These are phyloP conservation scores for Gossypium longicalyx DNA, from an alignment of 345 rosid genomes.

Conservation along the genomic window DNA sequence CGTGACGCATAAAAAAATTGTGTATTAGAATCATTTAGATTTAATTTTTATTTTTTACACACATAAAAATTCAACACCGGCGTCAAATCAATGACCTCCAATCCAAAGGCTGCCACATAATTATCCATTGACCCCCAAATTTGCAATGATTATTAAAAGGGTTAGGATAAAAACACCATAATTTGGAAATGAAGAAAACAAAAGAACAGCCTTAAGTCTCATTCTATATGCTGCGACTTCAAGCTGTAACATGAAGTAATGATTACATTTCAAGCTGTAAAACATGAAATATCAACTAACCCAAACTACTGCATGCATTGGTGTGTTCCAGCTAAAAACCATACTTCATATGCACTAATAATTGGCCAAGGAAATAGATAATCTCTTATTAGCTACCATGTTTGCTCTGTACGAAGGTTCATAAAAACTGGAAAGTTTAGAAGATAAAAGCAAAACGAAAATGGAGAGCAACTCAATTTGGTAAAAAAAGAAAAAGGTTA, in stretches of 20 bases:
- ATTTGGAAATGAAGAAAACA: not conserved
- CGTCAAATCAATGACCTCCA: no score
- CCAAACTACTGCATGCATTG: no score
- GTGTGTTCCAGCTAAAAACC: constrained; percentile 10
- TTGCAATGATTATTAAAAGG: not conserved
- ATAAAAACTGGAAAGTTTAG: not conserved
- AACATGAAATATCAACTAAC: not conserved
- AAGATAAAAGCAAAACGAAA: no score
- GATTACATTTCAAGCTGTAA: not conserved
- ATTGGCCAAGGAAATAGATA: not conserved
- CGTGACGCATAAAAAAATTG: no score
- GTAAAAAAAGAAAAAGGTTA: not conserved
- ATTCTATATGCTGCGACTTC: not conserved
- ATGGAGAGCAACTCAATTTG: not conserved
- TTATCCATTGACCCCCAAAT: no score
- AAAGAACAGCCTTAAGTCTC: not conserved
- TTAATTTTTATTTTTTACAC: no score
- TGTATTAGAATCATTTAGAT: no score
- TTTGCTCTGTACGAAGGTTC: not conserved
- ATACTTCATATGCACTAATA: not conserved
- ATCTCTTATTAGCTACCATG: not conserved
- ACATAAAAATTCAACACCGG: no score
- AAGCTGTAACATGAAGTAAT: not conserved
- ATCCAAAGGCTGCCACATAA: no score
- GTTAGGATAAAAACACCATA: not conserved